phyloP scores from a whole-genome alignment of 257 asterid species.

The Mentha longifolia region DNA sequence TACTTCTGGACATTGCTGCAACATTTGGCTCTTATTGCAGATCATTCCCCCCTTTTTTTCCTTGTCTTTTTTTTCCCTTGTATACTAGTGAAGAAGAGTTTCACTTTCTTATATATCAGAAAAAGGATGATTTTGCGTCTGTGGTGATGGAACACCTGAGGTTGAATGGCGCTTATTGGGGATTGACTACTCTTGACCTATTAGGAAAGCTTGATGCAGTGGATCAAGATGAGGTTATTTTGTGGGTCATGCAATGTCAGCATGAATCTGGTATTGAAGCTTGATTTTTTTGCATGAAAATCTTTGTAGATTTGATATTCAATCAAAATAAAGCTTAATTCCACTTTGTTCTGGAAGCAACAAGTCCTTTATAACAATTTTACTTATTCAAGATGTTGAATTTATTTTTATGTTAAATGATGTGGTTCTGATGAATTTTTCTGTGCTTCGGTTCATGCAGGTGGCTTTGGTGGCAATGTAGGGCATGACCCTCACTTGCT shows the following conservation, averaged over 20 bases:
- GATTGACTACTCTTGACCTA: conserved; percentile 86
- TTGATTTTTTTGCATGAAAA: conserved; percentile 35
- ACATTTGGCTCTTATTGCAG: background rate
- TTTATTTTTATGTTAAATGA: background rate
- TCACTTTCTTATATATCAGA: conserved; percentile 42
- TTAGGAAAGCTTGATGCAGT: conserved; percentile 73
- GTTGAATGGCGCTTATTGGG: conserved; percentile 95
- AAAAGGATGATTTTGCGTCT: conserved; percentile 75
- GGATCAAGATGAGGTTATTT: conserved; percentile 75
- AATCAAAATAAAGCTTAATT: background rate
- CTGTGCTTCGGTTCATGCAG: conserved; percentile 40
- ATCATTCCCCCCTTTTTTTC: background rate
- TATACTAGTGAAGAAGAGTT: conserved; percentile 5
- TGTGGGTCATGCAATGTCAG: conserved; percentile 94
- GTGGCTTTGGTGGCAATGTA: conserved; percentile 95
- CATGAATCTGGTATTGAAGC: conserved; percentile 68
- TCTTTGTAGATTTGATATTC: too few species aligned
- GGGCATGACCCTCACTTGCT: conserved; percentile 91
- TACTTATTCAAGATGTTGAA: conserved; percentile 1
- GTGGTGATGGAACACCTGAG: conserved; percentile 92
- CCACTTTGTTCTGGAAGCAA: conserved; percentile 9
- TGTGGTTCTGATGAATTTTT: conserved; percentile 13
- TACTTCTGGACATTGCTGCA: conserved; percentile 3
- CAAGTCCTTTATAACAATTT: background rate
- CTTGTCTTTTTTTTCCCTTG: too few species aligned